Percentiles rank a stretch among this genome's conserved stretches.
Conservation (phyloP, 2,329 filamentous ascomycete species). For the Colletotrichum eremochloae region DNA sequence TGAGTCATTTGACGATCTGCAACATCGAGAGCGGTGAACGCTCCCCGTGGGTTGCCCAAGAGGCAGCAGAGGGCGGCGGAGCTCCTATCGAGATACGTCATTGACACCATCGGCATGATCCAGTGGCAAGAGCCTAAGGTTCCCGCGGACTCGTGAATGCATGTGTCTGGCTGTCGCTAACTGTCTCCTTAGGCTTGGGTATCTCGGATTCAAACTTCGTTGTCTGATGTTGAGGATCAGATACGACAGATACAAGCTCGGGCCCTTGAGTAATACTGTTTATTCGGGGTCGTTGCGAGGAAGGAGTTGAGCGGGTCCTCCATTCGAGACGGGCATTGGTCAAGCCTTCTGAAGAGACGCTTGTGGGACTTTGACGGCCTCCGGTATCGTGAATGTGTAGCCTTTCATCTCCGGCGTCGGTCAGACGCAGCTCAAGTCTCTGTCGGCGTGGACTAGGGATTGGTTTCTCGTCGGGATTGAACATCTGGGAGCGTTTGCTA, state of each 20-base stretch:
- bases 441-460: not conserved
- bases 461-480: not conserved
- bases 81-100: not conserved
- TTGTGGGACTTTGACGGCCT: conserved; percentile 2
- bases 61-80: no score
- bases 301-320: conserved; percentile 5
- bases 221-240: not conserved
- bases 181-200: not conserved
- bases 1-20: not conserved
- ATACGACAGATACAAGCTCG: no score
- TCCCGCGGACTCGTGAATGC: not conserved
- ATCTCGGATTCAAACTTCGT: not conserved
- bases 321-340: conserved; percentile 8
- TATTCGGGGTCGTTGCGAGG: not conserved
- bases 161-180: not conserved
- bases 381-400: not conserved
- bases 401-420: not conserved
- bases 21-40: not conserved
- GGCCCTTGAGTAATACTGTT: not conserved
- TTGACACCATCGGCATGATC: not conserved
- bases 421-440: not conserved
- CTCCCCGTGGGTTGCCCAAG: not conserved
- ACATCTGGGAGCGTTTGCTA: not conserved
- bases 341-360: conserved; percentile 12
- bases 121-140: not conserved